A percentile compares a stretch with the other conserved stretches of the same genome.
These are phyloP conservation scores for Blumeriella jaapii DNA, from an alignment of 2,329 filamentous ascomycete species.

Conservation along the genomic window DNA sequence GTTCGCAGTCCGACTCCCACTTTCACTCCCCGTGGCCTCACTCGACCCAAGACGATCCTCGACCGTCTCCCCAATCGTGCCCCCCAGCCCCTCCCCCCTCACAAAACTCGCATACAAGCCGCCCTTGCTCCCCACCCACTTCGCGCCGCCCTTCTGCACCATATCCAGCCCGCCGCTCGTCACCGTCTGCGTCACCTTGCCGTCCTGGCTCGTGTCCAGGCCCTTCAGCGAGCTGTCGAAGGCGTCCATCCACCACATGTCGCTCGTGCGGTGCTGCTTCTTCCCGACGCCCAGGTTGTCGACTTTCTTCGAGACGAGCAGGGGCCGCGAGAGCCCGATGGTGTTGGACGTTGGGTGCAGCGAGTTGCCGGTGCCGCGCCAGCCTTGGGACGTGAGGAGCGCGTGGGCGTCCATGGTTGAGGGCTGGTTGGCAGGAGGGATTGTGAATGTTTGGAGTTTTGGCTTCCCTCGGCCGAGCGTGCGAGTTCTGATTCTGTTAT, in stretches of 20 bases:
- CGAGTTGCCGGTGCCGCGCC: conserved; percentile 80
- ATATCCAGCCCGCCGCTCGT: conserved; percentile 43
- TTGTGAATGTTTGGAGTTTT: too few relatives aligned
- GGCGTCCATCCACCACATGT: conserved; percentile 96
- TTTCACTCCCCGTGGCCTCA: not conserved
- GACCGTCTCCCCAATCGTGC: conserved; percentile 42
- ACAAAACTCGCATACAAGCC: conserved; percentile 76
- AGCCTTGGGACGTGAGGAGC: conserved; percentile 76
- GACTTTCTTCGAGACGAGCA: conserved; percentile 72
- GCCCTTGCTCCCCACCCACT: conserved; percentile 43
- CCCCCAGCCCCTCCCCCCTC: conserved; percentile 62
- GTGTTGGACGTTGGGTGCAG: conserved; percentile 64
- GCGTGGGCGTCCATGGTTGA: conserved; percentile 70
- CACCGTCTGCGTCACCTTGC: conserved; percentile 44
- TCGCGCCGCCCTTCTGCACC: conserved; percentile 41
- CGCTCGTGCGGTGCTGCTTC: conserved; percentile 52
- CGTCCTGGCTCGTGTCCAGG: conserved; percentile 51
- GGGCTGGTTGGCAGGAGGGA: too few relatives aligned
- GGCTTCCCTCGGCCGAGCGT: too few relatives aligned
- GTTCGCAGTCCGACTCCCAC: conserved; percentile 10
- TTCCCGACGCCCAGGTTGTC: conserved; percentile 74
- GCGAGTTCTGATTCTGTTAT: too few relatives aligned
- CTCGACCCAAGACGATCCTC: too few relatives aligned
- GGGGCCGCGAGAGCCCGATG: conserved; percentile 69
- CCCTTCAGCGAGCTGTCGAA: conserved; percentile 85